Evolutionary conservation across 1,284 basidiomycete species (phyloP).

Genomic region (Pseudozyma pruni): DNA sequence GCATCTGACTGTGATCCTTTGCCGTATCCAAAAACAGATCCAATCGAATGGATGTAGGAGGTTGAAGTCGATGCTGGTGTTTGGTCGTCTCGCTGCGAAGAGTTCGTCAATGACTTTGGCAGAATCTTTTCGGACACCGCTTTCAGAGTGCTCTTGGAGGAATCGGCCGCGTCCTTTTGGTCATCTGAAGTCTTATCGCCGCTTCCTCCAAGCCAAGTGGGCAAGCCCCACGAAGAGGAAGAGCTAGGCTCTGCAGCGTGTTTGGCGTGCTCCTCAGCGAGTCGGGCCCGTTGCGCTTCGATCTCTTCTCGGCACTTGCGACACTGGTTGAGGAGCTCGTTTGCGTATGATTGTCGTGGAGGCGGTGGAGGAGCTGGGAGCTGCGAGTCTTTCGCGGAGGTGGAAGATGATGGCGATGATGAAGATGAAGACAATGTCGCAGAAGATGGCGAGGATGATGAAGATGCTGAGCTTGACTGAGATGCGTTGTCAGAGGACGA

Average conservation of each 20-base stretch:
- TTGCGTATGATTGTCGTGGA: conserved; percentile 62
- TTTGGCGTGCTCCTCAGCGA: conserved; percentile 23
- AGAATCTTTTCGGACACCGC: conserved; percentile 36
- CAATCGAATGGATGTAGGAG: conserved; percentile 26
- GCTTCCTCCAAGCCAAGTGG: conserved; percentile 44
- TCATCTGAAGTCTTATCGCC: conserved; percentile 14
- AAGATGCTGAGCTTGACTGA: conserved; percentile 2
- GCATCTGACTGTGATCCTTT: conserved; percentile 6
- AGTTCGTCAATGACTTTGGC: conserved; percentile 10
- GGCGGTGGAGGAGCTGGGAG: conserved; percentile 46
- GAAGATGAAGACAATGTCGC: conserved; percentile 7
- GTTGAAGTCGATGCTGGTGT: conserved; percentile 10
- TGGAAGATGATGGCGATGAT: conserved; percentile 18
- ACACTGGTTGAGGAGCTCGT: conserved; percentile 64
- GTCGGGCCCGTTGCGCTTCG: conserved; percentile 42
- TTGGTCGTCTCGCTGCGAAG: conserved; percentile 3
- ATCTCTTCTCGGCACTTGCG: conserved; percentile 59
- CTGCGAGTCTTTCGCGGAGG: conserved; percentile 14
- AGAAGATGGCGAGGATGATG: conserved; percentile 2
- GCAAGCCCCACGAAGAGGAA: conserved; percentile 25
- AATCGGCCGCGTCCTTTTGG: conserved; percentile 3
- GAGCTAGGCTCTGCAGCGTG: conserved; percentile 7
- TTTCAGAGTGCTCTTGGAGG: conserved; percentile 20
- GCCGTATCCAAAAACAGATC: conserved; percentile 39
- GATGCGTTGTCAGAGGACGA: conserved; percentile 6